These are phyloP conservation scores for Lactarius hengduanensis DNA, from an alignment of 768 basidiomycete genomes.

Conservation along the genomic window DNA sequence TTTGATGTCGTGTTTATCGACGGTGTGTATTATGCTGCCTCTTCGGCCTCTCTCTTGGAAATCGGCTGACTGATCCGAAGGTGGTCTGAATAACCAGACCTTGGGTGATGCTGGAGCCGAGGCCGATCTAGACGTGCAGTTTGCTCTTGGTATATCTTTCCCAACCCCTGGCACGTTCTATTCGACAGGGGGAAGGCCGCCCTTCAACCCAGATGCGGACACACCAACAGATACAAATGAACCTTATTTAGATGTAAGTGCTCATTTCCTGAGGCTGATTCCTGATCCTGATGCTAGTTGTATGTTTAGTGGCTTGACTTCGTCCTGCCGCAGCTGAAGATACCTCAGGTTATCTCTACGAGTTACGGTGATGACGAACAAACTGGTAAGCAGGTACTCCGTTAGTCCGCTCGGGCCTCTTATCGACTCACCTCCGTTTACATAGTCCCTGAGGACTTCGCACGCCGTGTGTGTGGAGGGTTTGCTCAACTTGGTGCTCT, in stretches of 20 bases:
- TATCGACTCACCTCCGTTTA: constrained; percentile 20
- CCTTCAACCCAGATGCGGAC: constrained; percentile 50
- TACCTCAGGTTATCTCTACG: constrained; percentile 64
- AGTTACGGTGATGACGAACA: constrained; percentile 76
- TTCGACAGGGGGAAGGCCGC: constrained; percentile 61
- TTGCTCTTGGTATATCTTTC: constrained; percentile 60
- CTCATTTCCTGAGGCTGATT: neutral
- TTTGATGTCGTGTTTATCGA: constrained; percentile 56
- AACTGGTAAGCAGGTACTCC: constrained; percentile 42
- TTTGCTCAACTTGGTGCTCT: constrained; percentile 61
- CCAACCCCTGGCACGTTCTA: constrained; percentile 61
- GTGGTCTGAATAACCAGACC: constrained; percentile 60
- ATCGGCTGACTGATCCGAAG: constrained; percentile 29
- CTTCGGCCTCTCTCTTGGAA: neutral
- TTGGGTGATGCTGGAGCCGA: constrained; percentile 53
- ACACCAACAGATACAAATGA: constrained; percentile 48
- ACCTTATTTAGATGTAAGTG: constrained; percentile 45
- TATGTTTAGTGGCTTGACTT: constrained; percentile 60
- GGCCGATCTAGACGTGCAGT: constrained; percentile 68
- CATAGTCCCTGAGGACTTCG: constrained; percentile 57
- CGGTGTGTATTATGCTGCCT: constrained; percentile 42
- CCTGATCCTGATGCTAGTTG: neutral
- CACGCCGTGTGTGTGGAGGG: constrained; percentile 53
- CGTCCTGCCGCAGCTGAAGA: constrained; percentile 43
- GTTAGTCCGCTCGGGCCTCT: constrained; percentile 38